Percentiles rank a stretch among this genome's conserved stretches.
Evolutionary conservation across 2,329 filamentous ascomycete genomes (phyloP).

Genomic region (Cercospora sojina): DNA sequence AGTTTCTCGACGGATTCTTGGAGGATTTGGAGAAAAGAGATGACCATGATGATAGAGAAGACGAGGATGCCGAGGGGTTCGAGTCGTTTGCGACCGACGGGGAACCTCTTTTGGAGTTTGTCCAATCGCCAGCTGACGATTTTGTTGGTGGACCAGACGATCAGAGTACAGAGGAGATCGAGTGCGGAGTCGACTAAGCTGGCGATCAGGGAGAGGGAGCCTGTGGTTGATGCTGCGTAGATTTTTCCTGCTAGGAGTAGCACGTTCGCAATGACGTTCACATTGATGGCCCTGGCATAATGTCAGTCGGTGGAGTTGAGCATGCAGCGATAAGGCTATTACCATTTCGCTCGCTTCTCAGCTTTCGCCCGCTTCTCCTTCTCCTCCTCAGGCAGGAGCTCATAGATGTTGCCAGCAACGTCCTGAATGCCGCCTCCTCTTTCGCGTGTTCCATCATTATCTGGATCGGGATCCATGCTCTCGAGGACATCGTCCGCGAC

Average conservation of each 20-base stretch:
- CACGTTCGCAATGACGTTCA: conserved; percentile 62
- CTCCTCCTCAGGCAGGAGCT: conserved; percentile 57
- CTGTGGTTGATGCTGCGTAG: conserved; percentile 55
- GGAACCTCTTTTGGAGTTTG: conserved; percentile 55
- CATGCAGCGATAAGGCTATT: background rate
- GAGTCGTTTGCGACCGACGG: conserved; percentile 57
- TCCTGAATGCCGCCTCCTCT: conserved; percentile 52
- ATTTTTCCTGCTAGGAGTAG: conserved; percentile 57
- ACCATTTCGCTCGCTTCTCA: conserved; percentile 52
- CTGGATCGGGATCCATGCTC: conserved; percentile 58
- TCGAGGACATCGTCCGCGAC: conserved; percentile 61
- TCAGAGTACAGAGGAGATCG: conserved; percentile 60
- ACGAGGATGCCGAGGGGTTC: conserved; percentile 63
- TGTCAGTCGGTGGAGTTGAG: background rate
- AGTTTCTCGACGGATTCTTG: conserved; percentile 61
- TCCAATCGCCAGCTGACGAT: conserved; percentile 58
- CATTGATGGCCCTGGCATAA: conserved; percentile 50
- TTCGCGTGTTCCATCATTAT: conserved; percentile 57
- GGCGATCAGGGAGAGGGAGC: conserved; percentile 61
- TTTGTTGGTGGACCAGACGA: conserved; percentile 61
- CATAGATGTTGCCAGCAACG: conserved; percentile 53
- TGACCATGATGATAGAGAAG: conserved; percentile 63
- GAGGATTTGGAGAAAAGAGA: conserved; percentile 61
- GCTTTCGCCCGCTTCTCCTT: conserved; percentile 49
- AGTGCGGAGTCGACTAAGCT: conserved; percentile 62